Evolutionary conservation across 768 basidiomycete species (phyloP).

Genomic region (Boletellus ananiceps): DNA sequence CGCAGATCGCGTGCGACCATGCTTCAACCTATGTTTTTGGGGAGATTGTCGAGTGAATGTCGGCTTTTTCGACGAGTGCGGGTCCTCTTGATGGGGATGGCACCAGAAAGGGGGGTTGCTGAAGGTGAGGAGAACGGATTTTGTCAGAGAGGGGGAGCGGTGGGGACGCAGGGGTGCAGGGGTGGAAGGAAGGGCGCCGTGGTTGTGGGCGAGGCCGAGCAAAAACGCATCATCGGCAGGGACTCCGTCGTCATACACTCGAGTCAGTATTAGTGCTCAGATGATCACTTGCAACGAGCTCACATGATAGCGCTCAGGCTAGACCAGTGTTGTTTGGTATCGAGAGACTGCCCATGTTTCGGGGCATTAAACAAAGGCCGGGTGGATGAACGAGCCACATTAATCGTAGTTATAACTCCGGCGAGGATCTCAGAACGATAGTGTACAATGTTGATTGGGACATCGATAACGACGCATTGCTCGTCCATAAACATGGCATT

Average conservation of each 20-base stretch:
- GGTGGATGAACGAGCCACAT: conserved; percentile 54
- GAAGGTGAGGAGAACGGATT: conserved; percentile 35
- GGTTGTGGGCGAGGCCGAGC: conserved; percentile 34
- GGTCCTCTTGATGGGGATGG: conserved; percentile 37
- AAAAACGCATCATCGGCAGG: conserved; percentile 36
- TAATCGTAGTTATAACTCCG: conserved; percentile 82
- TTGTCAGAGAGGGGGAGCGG: conserved; percentile 47
- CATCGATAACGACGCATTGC: too few relatives aligned
- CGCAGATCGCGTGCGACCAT: conserved; percentile 4
- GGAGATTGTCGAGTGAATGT: conserved; percentile 10
- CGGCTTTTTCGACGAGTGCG: conserved; percentile 20
- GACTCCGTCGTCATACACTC: conserved; percentile 19
- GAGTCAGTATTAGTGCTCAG: neutral
- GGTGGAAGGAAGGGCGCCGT: conserved; percentile 25
- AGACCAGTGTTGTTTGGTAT: conserved; percentile 55
- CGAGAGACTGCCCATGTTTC: conserved; percentile 56
- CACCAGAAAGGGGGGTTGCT: conserved; percentile 11
- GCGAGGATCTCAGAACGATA: conserved; percentile 34
- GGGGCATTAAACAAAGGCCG: conserved; percentile 80
- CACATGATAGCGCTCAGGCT: neutral
- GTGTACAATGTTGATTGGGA: neutral
- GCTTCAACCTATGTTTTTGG: conserved; percentile 18
- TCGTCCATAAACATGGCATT: too few relatives aligned
- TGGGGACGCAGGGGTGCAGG: conserved; percentile 24
- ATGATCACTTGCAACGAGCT: neutral